Evolutionary conservation across 768 basidiomycete genomes (phyloP).

Genomic region (Pulveroboletus ravenelii): DNA sequence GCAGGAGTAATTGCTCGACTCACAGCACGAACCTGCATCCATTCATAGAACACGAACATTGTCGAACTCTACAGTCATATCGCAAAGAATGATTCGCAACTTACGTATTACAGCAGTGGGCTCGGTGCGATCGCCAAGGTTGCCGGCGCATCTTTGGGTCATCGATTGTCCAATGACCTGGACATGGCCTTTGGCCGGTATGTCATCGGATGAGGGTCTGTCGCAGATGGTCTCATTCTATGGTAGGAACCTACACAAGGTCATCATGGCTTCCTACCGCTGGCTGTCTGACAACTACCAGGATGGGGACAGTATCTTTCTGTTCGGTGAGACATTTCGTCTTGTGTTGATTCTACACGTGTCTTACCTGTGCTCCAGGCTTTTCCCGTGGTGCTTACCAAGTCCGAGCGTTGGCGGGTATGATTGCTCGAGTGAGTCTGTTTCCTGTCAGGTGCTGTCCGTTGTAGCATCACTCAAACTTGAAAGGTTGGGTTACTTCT

Average conservation of each 20-base stretch:
- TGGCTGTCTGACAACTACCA: constrained; percentile 40
- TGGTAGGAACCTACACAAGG: constrained; percentile 33
- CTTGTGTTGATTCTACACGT: not conserved
- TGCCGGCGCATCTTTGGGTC: constrained; percentile 12
- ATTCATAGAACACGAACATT: constrained; percentile 38
- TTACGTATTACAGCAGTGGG: constrained; percentile 40
- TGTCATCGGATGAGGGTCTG: not conserved
- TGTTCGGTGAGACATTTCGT: constrained; percentile 34
- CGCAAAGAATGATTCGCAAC: constrained; percentile 31
- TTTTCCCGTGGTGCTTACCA: constrained; percentile 49
- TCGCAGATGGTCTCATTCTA: not conserved
- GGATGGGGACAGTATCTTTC: constrained; percentile 36
- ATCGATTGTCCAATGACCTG: constrained; percentile 22
- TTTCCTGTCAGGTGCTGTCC: not conserved
- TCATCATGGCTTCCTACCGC: constrained; percentile 34
- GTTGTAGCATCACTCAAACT: not conserved
- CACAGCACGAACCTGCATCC: not conserved
- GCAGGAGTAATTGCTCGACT: not conserved
- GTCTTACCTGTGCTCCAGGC: constrained; percentile 25
- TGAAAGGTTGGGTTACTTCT: constrained; percentile 39
- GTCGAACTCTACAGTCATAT: constrained; percentile 37
- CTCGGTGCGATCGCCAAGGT: constrained; percentile 34
- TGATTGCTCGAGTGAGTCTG: constrained; percentile 37
- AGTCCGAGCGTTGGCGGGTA: constrained; percentile 39
- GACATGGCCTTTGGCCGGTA: constrained; percentile 39